A percentile compares a stretch with the other conserved stretches of the same genome.
These are phyloP conservation scores for Pseudogymnoascus sp. DNA, from an alignment of 2,329 filamentous ascomycete genomes.

Conservation along the genomic window DNA sequence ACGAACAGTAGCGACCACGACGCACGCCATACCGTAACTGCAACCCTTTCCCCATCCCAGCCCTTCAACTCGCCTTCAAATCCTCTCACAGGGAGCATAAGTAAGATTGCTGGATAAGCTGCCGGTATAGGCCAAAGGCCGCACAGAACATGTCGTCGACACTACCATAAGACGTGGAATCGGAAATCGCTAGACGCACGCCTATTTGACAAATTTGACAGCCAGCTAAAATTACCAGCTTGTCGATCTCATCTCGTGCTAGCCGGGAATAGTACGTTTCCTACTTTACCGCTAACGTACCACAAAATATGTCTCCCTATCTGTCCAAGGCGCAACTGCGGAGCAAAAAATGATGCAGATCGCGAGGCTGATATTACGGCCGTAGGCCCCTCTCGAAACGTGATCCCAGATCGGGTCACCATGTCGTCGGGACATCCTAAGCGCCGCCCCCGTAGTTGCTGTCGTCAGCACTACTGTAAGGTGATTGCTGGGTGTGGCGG, in stretches of 20 bases:
- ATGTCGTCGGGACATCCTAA: background rate
- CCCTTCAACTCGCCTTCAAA: background rate
- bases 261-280: background rate
- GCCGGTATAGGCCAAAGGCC: background rate
- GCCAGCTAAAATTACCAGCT: background rate
- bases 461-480: background rate
- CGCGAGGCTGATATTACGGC: background rate
- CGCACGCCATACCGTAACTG: background rate
- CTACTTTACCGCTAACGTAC: background rate
- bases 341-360: background rate
- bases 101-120: background rate
- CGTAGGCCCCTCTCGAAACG: background rate
- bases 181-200: background rate
- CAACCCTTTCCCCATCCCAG: background rate
- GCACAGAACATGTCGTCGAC: background rate
- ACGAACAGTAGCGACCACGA: background rate
- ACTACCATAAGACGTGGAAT: background rate
- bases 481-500: background rate
- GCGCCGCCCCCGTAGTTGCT: background rate
- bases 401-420: background rate
- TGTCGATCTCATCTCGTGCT: background rate
- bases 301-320: background rate
- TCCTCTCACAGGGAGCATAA: background rate
- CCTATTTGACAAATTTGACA: background rate
- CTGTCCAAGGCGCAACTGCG: too few relatives aligned